Base-by-base conservation (phyloP, 2,329 filamentous ascomycete genomes). In the Curvularia hawaiiensis region DNA sequence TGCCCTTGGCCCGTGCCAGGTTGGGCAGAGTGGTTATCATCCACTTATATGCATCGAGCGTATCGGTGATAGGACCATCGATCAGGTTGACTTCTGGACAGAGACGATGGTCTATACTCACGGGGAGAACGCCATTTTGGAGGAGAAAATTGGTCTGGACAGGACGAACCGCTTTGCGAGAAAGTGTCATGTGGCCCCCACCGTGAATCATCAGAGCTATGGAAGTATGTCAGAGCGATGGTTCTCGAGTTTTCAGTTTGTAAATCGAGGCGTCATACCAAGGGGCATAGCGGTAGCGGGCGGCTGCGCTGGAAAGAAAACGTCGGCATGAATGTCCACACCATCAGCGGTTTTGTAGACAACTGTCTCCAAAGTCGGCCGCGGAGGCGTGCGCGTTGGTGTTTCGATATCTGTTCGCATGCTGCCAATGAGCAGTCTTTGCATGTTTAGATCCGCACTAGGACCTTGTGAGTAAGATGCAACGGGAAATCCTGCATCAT, bases 21-120 rank as follows among this genome's bases (percentile, higher is more conserved):
- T 50, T 31, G 4, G 48, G 48, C 18, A 50, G 24, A n/a, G 38
- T 8, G 3, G 35, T 43, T 16, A 11, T 31, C n/a, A 31, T 22
- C 48, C 48, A 50, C n/a, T 41, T 41, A 28, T 54, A 54, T 7
- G 50, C 56, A 59, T 82, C 79, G 11, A 73, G 65, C 0, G 77
- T 72, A 60, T 84, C 83, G 1, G 62, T 59, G 65, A 84, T 78
- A 0, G 83, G 75, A 0, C 83, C 83, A 1, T 81, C 76, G 3
- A 74, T 44, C 1, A 84, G 61, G 22, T 67, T 78, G 2, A 77
- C 71, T 46, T 83, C 80, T 0, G 82, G 83, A 55, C 82, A 84
- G 1, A 85, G 76, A 0, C 81, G 70, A 59, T 84, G 82, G 59
- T 84, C 82, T 0, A 84, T 52, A 58, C 78, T 81, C 5, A 85